Conservation (phyloP, 768 basidiomycete genomes). For the Rickenella mellea region DNA sequence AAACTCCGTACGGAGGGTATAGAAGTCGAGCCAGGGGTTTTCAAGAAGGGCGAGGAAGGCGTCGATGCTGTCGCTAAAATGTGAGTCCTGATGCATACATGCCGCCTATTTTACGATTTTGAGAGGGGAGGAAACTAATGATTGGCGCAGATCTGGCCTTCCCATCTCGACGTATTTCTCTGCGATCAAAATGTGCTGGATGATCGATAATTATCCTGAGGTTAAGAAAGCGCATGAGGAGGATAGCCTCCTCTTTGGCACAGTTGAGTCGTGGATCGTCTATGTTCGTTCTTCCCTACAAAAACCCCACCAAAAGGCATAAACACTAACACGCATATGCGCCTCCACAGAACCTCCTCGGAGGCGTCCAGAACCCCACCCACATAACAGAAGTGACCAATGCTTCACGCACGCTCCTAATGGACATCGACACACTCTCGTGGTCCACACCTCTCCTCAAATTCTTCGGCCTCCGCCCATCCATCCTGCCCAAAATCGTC, state of each 20-base stretch:
- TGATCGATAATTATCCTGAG: conserved; percentile 78
- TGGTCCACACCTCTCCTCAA: conserved; percentile 80
- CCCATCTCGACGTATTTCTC: conserved; percentile 98
- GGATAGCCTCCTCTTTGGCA: conserved; percentile 84
- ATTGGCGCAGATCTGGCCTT: conserved; percentile 63
- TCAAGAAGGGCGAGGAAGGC: conserved; percentile 65
- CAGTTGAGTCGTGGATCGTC: conserved; percentile 93
- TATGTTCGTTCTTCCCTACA: conserved; percentile 47
- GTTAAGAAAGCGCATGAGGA: conserved; percentile 71
- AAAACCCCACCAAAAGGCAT: too few relatives aligned
- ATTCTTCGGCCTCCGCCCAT: conserved; percentile 76
- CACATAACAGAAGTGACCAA: conserved; percentile 94
- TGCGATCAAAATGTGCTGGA: conserved; percentile 93
- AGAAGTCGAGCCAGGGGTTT: conserved; percentile 53
- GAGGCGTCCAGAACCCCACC: conserved; percentile 55
- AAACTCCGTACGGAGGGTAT: conserved; percentile 68
- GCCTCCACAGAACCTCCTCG: conserved; percentile 84
- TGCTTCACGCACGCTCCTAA: conserved; percentile 89
- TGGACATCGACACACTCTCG: conserved; percentile 69
- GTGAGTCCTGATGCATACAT: conserved; percentile 43
- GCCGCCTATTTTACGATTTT: background rate
- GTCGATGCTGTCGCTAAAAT: conserved; percentile 54
- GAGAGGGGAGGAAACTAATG: conserved; percentile 1
- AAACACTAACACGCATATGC: too few relatives aligned
- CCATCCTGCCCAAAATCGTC: conserved; percentile 78